phyloP scores from a whole-genome alignment of 331 rosid genomes.

The Malus hybrid region DNA sequence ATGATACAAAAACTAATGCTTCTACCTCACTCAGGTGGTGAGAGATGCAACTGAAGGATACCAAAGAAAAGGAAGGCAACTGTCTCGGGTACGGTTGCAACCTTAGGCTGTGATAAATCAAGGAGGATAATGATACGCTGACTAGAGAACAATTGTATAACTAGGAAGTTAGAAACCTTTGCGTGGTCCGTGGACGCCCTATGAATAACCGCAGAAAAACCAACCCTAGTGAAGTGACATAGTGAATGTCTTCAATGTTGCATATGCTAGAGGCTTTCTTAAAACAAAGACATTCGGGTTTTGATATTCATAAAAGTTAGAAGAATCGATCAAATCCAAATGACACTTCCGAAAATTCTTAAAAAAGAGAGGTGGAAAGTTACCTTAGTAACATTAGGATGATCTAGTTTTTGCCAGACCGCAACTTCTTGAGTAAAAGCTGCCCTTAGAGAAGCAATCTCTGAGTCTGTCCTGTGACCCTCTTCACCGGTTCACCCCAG shows the following conservation, averaged over 20 bases:
- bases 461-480: conserved; percentile 94
- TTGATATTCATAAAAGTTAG: background rate
- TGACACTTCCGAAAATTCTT: background rate
- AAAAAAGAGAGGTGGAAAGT: conserved; percentile 15
- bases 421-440: conserved; percentile 97
- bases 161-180: background rate
- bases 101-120: background rate
- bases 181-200: background rate
- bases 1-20: background rate
- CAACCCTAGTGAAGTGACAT: background rate
- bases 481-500: conserved; percentile 76
- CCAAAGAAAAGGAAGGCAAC: background rate
- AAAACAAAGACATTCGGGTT: background rate
- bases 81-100: background rate
- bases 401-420: conserved; percentile 98
- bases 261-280: background rate
- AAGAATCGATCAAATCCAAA: background rate
- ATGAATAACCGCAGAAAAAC: background rate
- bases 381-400: conserved; percentile 98
- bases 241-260: background rate
- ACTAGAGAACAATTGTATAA: background rate
- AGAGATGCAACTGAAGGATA: background rate
- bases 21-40: background rate
- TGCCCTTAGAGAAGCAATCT: conserved; percentile 77
- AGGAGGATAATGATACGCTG: background rate